phyloP scores from a whole-genome alignment of 1,139 yeast genomes.

The Yamadazyma atmosphaerica region DNA sequence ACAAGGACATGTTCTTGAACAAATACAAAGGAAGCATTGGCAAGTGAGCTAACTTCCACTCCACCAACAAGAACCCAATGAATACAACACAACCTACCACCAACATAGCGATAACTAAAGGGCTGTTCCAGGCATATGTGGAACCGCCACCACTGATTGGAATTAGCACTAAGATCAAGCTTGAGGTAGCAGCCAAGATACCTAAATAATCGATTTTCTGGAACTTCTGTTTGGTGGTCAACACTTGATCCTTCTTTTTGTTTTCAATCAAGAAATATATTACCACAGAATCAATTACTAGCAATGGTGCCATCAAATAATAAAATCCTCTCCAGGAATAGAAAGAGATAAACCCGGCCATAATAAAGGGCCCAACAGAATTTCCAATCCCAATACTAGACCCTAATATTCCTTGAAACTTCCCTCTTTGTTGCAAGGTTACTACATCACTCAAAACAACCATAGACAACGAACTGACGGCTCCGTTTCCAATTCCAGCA shows the following conservation, averaged over 20 bases:
- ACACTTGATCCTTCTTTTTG: slow-evolving; percentile 21
- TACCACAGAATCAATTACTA: slow-evolving; percentile 23
- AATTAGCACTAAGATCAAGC: slow-evolving; percentile 44
- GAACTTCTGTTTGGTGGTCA: slow-evolving; percentile 30
- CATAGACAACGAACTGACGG: slow-evolving; percentile 40
- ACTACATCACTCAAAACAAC: slow-evolving; percentile 45
- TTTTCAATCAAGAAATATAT: slow-evolving; percentile 28
- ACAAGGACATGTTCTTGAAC: slow-evolving; percentile 34
- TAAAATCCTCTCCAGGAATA: slow-evolving; percentile 51
- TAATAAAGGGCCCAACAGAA: slow-evolving; percentile 53
- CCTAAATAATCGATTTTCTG: slow-evolving; percentile 53
- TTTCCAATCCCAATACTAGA: slow-evolving; percentile 48
- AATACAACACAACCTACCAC: slow-evolving; percentile 46
- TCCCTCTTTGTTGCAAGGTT: slow-evolving; percentile 42
- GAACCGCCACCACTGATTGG: slow-evolving; percentile 60
- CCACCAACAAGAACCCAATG: slow-evolving; percentile 43
- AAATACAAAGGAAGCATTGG: slow-evolving; percentile 58
- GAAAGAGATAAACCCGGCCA: slow-evolving; percentile 46
- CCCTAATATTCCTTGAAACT: slow-evolving; percentile 47
- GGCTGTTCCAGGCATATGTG: slow-evolving; percentile 51
- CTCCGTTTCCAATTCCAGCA: slow-evolving; percentile 48
- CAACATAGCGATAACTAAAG: slow-evolving; percentile 48
- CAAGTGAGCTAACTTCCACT: slow-evolving; percentile 47
- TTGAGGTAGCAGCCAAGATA: slow-evolving; percentile 42
- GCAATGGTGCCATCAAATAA: slow-evolving; percentile 43